phyloP scores from a whole-genome alignment of 768 basidiomycete genomes.

The Suillus hirtellus region DNA sequence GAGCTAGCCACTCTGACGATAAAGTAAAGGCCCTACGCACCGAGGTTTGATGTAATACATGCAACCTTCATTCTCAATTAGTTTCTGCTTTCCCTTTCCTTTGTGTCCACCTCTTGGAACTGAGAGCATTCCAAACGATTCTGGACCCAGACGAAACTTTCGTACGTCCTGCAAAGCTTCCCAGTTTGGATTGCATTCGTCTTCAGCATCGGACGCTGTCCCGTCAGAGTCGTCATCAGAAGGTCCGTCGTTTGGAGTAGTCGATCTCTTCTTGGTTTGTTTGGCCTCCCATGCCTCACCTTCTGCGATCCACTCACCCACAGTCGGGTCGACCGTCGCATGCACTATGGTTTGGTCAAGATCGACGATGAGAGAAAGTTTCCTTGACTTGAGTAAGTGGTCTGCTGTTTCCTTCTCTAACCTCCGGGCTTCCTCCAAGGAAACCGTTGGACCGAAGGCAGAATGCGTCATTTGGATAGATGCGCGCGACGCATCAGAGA shows the following conservation, averaged over 20 bases:
- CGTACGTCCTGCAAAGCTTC: slow-evolving; percentile 88
- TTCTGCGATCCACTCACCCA: slow-evolving; percentile 94
- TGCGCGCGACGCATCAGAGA: slow-evolving; percentile 83
- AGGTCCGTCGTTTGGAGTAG: slow-evolving; percentile 30
- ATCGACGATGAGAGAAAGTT: slow-evolving; percentile 95
- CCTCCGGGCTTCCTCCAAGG: slow-evolving; percentile 86
- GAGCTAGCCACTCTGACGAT: slow-evolving; percentile 11
- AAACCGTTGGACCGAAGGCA: slow-evolving; percentile 87
- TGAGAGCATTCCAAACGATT: slow-evolving; percentile 55
- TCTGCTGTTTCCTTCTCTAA: slow-evolving; percentile 83
- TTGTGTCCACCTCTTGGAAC: slow-evolving; percentile 38
- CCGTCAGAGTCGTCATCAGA: slow-evolving; percentile 42
- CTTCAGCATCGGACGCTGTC: slow-evolving; percentile 40
- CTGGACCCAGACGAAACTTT: slow-evolving; percentile 85
- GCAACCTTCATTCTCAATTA: slow-evolving; percentile 76
- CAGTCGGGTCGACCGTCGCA: slow-evolving; percentile 97
- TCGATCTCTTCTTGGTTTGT: slow-evolving; percentile 44
- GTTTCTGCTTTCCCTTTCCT: slow-evolving; percentile 60
- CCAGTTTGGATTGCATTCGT: slow-evolving; percentile 89
- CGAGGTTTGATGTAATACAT: slow-evolving; percentile 98
- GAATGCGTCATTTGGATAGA: slow-evolving; percentile 95
- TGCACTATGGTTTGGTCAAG: slow-evolving; percentile 99
- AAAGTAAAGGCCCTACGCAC: slow-evolving; percentile 44
- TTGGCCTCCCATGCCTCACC: slow-evolving; percentile 78
- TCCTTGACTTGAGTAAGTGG: slow-evolving; percentile 71